Evolutionary conservation across 805 yeast species (phyloP).

Genomic region (Teunomyces lycoperdinae): DNA sequence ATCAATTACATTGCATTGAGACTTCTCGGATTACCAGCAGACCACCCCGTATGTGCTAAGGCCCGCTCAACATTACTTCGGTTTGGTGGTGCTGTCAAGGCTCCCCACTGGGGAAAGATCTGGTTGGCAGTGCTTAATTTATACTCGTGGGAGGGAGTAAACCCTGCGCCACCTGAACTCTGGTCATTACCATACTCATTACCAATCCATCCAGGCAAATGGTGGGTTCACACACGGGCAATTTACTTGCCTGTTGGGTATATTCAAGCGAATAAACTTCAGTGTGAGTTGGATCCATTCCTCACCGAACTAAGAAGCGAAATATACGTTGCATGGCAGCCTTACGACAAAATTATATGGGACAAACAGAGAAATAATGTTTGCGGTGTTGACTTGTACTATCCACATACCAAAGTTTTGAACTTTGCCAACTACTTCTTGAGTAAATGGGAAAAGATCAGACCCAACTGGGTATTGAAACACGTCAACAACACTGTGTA

Average conservation of each 20-base stretch:
- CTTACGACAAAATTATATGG: conserved; percentile 69
- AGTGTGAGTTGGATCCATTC: conserved; percentile 62
- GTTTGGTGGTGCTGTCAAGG: conserved; percentile 85
- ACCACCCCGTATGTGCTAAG: conserved; percentile 72
- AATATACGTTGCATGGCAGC: conserved; percentile 54
- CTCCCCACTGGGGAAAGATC: conserved; percentile 97
- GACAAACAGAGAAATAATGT: conserved; percentile 72
- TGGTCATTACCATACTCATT: conserved; percentile 81
- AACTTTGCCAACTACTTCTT: conserved; percentile 60
- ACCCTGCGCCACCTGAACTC: conserved; percentile 96
- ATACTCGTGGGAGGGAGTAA: conserved; percentile 94
- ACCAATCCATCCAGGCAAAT: conserved; percentile 90
- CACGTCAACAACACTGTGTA: conserved; percentile 52
- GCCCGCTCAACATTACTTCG: conserved; percentile 69
- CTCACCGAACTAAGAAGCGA: conserved; percentile 68
- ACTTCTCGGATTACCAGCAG: conserved; percentile 67
- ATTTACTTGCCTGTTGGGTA: conserved; percentile 87
- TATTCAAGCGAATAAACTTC: conserved; percentile 53
- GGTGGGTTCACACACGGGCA: conserved; percentile 99
- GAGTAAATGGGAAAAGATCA: conserved; percentile 63
- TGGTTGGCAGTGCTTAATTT: conserved; percentile 81
- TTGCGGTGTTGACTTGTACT: conserved; percentile 88
- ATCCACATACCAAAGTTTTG: conserved; percentile 78
- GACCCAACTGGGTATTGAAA: conserved; percentile 72
- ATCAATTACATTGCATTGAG: conserved; percentile 83